A percentile compares a stretch with the other conserved stretches of the same genome.
Evolutionary conservation across 305 asterid species (phyloP).

Genomic region (Fraxinus sp.): DNA sequence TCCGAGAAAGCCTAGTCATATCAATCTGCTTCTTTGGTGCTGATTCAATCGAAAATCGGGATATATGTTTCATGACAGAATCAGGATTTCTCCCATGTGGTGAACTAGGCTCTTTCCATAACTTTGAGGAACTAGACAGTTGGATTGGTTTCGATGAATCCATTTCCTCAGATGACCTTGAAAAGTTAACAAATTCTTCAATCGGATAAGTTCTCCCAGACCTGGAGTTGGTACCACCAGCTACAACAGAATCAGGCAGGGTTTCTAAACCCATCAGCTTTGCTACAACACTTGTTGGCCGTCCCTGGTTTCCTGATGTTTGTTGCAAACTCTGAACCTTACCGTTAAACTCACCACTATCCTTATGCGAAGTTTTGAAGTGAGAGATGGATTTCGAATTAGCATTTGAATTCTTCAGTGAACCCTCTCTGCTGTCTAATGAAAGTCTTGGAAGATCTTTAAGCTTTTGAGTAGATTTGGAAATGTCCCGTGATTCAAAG

Average conservation of each 20-base stretch:
- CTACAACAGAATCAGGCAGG: constrained; percentile 50
- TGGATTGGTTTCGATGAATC: constrained; percentile 34
- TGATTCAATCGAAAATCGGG: constrained; percentile 71
- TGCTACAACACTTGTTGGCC: constrained; percentile 87
- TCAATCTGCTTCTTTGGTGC: constrained; percentile 91
- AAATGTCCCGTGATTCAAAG: constrained; percentile 44
- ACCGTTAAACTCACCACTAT: constrained; percentile 27
- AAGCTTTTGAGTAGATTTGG: constrained; percentile 55
- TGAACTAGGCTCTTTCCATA: constrained; percentile 65
- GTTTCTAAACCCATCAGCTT: constrained; percentile 90
- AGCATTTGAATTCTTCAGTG: constrained; percentile 45
- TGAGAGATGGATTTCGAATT: constrained; percentile 42
- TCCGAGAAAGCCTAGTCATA: constrained; percentile 41
- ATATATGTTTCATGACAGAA: constrained; percentile 52
- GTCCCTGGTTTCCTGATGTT: constrained; percentile 39
- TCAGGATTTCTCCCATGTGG: constrained; percentile 71
- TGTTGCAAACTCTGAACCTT: constrained; percentile 31
- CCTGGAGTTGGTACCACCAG: constrained; percentile 34
- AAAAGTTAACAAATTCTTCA: constrained; percentile 32
- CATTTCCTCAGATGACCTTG: constrained; percentile 29
- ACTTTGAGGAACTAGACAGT: constrained; percentile 34
- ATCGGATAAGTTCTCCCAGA: constrained; percentile 28
- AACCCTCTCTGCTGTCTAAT: constrained; percentile 65
- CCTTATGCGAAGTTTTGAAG: constrained; percentile 40
- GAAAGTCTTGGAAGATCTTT: constrained; percentile 76